phyloP scores from a whole-genome alignment of 768 basidiomycete species.

The Boletus edulis region DNA sequence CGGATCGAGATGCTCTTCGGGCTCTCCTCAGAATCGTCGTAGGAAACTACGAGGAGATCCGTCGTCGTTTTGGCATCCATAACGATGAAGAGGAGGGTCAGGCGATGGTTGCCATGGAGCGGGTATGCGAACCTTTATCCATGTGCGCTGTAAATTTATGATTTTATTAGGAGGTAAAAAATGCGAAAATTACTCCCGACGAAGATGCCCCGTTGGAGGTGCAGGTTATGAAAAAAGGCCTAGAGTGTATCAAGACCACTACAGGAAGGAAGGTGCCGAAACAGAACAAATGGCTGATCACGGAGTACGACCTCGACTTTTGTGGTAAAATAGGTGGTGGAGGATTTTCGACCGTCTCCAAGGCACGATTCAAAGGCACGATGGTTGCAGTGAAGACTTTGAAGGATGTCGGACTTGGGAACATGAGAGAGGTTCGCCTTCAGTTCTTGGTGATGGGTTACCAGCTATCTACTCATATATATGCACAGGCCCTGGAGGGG shows the following conservation, averaged over 20 bases:
- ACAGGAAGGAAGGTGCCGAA: conserved; percentile 4
- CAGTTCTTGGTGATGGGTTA: not conserved
- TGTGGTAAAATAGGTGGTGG: conserved; percentile 24
- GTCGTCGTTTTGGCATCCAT: not conserved
- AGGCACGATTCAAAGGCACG: not conserved
- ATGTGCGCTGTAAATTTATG: too few species aligned
- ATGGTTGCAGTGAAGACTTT: conserved; percentile 5
- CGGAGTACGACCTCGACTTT: conserved; percentile 26
- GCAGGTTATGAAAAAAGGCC: conserved; percentile 1
- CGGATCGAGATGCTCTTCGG: not conserved
- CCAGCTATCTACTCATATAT: not conserved
- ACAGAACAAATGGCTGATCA: conserved; percentile 22
- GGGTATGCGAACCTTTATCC: not conserved
- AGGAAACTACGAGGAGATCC: conserved; percentile 1
- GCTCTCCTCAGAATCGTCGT: not conserved
- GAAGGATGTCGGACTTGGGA: not conserved
- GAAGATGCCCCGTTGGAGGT: not conserved
- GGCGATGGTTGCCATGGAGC: conserved; percentile 3
- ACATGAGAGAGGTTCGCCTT: not conserved
- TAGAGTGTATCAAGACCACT: not conserved
- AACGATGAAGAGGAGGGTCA: conserved; percentile 1
- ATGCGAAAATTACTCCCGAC: not conserved
- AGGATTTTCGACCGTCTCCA: conserved; percentile 16
- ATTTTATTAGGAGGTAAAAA: not conserved
- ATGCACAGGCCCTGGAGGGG: not conserved